Evolutionary conservation across 2,329 filamentous ascomycete species (phyloP).

Genomic region (Fusarium multiceps): DNA sequence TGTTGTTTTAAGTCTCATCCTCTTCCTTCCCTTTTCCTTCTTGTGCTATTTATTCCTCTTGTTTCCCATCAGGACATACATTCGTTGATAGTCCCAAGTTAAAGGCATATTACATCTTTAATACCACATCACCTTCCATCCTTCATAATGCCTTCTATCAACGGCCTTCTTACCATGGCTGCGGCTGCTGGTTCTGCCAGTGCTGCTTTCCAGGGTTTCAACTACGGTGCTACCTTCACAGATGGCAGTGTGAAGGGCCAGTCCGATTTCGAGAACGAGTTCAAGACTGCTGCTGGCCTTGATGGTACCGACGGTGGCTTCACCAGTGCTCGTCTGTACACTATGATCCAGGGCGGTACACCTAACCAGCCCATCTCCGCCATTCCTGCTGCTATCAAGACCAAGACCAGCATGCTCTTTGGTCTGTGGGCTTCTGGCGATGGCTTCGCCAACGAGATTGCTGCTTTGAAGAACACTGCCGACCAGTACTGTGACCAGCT

Average conservation of each 20-base stretch:
- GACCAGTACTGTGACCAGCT: conserved; percentile 74
- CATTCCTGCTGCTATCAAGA: conserved; percentile 84
- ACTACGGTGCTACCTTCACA: conserved; percentile 74
- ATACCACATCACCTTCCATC: neutral
- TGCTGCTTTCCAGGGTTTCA: conserved; percentile 72
- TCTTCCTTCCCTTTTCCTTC: neutral
- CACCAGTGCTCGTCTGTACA: conserved; percentile 79
- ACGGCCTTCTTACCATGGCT: conserved; percentile 51
- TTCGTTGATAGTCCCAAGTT: conserved; percentile 25
- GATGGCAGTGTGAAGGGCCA: conserved; percentile 70
- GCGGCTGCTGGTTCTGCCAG: conserved; percentile 50
- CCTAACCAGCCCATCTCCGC: conserved; percentile 73
- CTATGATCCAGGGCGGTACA: conserved; percentile 77
- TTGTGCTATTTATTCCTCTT: conserved; percentile 3
- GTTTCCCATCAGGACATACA: conserved; percentile 15
- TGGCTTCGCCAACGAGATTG: conserved; percentile 78
- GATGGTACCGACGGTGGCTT: conserved; percentile 71
- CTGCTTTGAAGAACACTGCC: conserved; percentile 77
- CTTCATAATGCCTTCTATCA: conserved; percentile 49
- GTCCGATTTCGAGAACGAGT: conserved; percentile 76
- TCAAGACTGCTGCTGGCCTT: conserved; percentile 72
- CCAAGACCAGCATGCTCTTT: conserved; percentile 81
- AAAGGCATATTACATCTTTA: neutral
- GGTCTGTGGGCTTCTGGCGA: conserved; percentile 85
- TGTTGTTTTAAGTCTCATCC: neutral